Evolutionary conservation across 176 grass and related monocot species (phyloP), one percentile per base, ranked within the genome.

Genomic region (Saccharum officinarum): DNA sequence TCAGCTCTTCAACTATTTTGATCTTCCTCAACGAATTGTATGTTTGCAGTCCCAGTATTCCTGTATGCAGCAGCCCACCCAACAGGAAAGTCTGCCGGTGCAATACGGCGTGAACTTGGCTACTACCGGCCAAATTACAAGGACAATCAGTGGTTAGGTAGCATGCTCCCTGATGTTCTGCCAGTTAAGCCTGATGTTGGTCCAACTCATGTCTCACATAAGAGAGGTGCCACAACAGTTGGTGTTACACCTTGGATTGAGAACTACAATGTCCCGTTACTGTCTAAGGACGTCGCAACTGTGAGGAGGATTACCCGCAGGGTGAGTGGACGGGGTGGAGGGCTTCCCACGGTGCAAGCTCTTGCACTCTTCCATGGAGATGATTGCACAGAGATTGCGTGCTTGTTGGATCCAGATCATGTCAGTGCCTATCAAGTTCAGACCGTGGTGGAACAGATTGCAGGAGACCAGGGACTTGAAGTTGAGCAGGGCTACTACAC

Each of bases 401-500:
- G 94, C 67, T 81, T 97, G 52, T 2, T 94, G 85, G 90, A 97
- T 71, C 87, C 89, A 4, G 82, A 71, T 55, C 79, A 69, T 71
- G 87, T 90, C 5, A 73, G 85, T 17, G 72, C 89, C 0, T 78
- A 87, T 80, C 87, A 88, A 69, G 73, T 97, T 86, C 94, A 97
- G 44, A 82, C 34, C 4, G 82, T 72, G 33, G 90, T 97, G 22
- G 92, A 92, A 71, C 86, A 73, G 78, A 88, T 89, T 73, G 82
- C 87, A 9, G 73, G 38, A 14, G 87, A 92, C 16, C 87, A 90
- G 75, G 94, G 89, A 4, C 88, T 94, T 42, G 84, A 78, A 59
- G 92, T 94, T 46, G 94, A 90, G 37, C 86, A 90, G 60, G 94
- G 92, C 1, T 97, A 97, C 80, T 92, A 42, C 84, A 97, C 94